Evolutionary conservation across 371 early-diverging fungal genomes (phyloP), one percentile per base, ranked within the genome.

Genomic region (Mycotypha africana): DNA sequence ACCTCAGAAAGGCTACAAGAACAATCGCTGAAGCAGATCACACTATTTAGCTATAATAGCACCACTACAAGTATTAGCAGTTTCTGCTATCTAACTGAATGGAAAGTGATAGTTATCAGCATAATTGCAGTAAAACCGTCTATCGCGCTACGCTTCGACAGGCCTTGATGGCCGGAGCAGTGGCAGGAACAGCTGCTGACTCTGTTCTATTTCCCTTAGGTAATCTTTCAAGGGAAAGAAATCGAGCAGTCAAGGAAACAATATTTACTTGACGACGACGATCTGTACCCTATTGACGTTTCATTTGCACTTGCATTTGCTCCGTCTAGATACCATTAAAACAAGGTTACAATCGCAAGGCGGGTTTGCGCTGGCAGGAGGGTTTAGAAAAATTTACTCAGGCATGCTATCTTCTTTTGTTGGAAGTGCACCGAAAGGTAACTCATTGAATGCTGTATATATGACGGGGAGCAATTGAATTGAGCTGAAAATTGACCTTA

Each of bases 241-340:
- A n/a, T n/a, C n/a, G n/a, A n/a, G n/a, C n/a, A n/a, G n/a, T n/a
- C n/a, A n/a, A n/a, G n/a, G n/a, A n/a, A n/a, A n/a, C n/a, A n/a
- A n/a, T n/a, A n/a, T n/a, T n/a, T n/a, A n/a, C n/a, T n/a, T n/a
- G n/a, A n/a, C n/a, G n/a, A n/a, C n/a, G n/a, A n/a, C n/a, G n/a
- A n/a, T n/a, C n/a, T n/a, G n/a, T n/a, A n/a, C n/a, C n/a, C n/a
- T n/a, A n/a, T n/a, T n/a, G n/a, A n/a, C n/a, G n/a, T n/a, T n/a
- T n/a, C n/a, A n/a, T n/a, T n/a, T n/a, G n/a, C n/a, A n/a, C n/a
- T n/a, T n/a, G n/a, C n/a, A n/a, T n/a, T n/a, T n/a, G n/a, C n/a
- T n/a, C n/a, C n/a, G n/a, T n/a, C n/a, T 39, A 71, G 95, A 96
- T 71, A 96, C 96, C 23, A 81, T 96, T 53, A 94, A 96, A 70